phyloP scores from a whole-genome alignment of 192 early-diverging fungal genomes.

The Coemansia sp. region DNA sequence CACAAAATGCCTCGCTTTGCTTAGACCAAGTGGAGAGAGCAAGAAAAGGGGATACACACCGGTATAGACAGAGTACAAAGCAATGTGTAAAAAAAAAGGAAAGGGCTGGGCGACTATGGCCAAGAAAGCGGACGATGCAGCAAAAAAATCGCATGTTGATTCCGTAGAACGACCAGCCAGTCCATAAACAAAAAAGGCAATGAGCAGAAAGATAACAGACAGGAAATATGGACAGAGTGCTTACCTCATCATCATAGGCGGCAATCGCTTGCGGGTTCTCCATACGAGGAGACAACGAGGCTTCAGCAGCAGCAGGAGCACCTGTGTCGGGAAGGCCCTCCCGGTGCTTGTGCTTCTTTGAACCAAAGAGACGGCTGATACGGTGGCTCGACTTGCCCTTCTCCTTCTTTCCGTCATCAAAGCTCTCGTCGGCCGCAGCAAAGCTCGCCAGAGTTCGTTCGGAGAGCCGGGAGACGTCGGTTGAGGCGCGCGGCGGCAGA shows the following conservation, averaged over 20 bases:
- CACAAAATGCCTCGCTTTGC: background rate
- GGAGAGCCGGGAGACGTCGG: conserved; percentile 8
- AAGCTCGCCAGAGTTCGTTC: conserved; percentile 2
- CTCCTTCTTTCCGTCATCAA: conserved; percentile 36
- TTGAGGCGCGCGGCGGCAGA: conserved; percentile 31
- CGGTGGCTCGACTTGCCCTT: conserved; percentile 44
- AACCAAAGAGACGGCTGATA: conserved; percentile 49
- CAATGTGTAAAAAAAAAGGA: background rate
- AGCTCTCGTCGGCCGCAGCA: conserved; percentile 17
- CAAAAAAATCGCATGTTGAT: too few relatives aligned
- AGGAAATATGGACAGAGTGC: background rate
- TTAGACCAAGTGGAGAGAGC: background rate
- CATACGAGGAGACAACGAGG: background rate
- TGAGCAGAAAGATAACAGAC: conserved; percentile 4
- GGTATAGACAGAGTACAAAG: conserved; percentile 1
- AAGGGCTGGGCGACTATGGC: too few relatives aligned
- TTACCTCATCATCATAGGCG: conserved; percentile 26
- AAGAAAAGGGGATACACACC: conserved; percentile 1
- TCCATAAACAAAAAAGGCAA: background rate
- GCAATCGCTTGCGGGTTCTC: conserved; percentile 1
- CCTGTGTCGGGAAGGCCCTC: conserved; percentile 19
- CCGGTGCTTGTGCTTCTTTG: conserved; percentile 45
- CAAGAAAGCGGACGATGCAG: background rate
- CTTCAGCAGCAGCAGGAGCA: background rate
- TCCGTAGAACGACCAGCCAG: too few relatives aligned